Base-by-base conservation (phyloP, 345 rosid genomes). In the Psidium friedrichsthalianum region DNA sequence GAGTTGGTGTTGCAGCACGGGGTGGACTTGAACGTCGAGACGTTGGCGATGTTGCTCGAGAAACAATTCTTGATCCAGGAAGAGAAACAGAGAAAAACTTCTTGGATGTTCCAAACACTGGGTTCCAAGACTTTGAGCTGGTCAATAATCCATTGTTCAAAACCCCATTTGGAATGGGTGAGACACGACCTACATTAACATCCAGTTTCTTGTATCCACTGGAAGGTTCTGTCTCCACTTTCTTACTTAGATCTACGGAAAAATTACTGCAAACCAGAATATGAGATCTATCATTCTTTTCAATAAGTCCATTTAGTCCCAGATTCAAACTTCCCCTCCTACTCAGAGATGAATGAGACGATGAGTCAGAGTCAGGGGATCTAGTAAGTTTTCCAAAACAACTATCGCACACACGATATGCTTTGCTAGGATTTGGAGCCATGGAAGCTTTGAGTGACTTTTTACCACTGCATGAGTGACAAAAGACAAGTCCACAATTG, bases 1-100 rank as follows among this genome's bases (percentile, higher is more conserved):
- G 95, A 80, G 95, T 91, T 52, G 98, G 96, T 42, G 98, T 93
- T 49, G 93, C 91, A 61, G 96, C 90, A 86, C 98, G 93, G 74
- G 95, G 96, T 40, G 96, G 96, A 85, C 96, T 94, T 6, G 94
- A 87, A 52, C 95, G 93, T 83, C 96, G 94, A 54, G 96, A 94
- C 83, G 93, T 94, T 83, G 98, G 98, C 56, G 98, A 94, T 87
- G 98, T 92, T 87, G 98, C 98, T 83, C 98, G 92, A 86, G 98
- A 94, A 84, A 90, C 93, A 74, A 94, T 94, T 86, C 98, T 90
- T 86, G 98, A 94, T 78, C 96, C 94, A 84, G 98, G 98, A 88
- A 94, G 93, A 85, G 98, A 94, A 81, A 92, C 96, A 56, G 98
- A 94, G 86, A 93, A 93, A 83, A 94, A 90, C 82, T 94, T 93